Evolutionary conservation across 305 asterid genomes (phyloP), one percentile per base, ranked within the genome.

Genomic region (Rubia balearica): DNA sequence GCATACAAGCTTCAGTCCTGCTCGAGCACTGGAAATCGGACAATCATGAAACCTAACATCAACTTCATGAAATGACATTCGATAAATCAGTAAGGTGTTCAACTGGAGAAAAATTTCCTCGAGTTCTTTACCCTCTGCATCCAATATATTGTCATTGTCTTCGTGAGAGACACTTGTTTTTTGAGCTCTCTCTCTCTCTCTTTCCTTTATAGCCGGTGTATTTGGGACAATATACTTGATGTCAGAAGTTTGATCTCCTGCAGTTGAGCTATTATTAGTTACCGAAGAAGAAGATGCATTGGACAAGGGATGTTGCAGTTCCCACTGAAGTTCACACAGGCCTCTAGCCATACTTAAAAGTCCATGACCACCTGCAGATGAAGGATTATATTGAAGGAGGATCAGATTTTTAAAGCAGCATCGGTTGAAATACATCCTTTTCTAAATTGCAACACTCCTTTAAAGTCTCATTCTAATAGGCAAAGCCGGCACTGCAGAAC

Each of bases 311-410:
- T 74, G 73, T 51, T 80, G 85, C 68, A 85, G 71, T 79, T 91
- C 97, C 65, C 81, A 76, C 78, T 89, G 96, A 80, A 91, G 91
- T 81, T 86, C 90, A 69, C 95, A 91, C 48, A 91, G 95, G 43
- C 96, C 86, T 77, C 79, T 79, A 67, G 89, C 87, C 96, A 89
- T 89, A 84, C 84, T 84, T 83, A 91, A 33, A 79, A 41, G 92
- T 88, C 83, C 95, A 86, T 38, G 93, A 79, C 97, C 96, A 89
- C 87, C 95, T 91, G 73, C 64, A 59, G 70, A 56, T 59, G 65
- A 73, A 76, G 62, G 73, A 76, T 41, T 40, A 71, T 67, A 55
- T 2, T 17, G 49, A 27, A 17, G 41, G 1, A 16, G 14, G 11
- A 40, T 48, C 7, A n/a, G 6, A 13, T 5, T 19, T 30, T 45